phyloP scores from a whole-genome alignment of 1,284 basidiomycete genomes.

The Vanrija sp. region DNA sequence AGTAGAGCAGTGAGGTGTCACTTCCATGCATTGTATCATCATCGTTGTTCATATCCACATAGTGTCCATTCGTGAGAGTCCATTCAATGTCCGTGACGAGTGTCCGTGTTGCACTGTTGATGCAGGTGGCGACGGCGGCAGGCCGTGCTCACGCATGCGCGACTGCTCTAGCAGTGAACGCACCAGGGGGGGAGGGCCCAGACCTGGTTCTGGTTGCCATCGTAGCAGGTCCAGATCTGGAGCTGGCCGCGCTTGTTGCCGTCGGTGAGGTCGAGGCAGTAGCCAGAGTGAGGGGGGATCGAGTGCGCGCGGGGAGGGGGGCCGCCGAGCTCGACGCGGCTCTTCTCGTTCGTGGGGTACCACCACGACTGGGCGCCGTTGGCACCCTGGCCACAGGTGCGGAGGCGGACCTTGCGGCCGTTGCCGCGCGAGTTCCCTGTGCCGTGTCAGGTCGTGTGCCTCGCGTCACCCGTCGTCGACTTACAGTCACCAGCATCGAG shows the following conservation, averaged over 20 bases:
- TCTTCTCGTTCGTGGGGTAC: neutral
- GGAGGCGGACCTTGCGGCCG: constrained; percentile 2
- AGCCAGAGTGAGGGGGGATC: neutral
- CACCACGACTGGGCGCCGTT: constrained; percentile 9
- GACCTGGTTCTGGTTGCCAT: constrained; percentile 22
- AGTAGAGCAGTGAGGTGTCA: no score
- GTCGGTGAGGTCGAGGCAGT: constrained; percentile 25
- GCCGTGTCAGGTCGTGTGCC: neutral
- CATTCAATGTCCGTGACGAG: no score
- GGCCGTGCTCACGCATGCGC: neutral
- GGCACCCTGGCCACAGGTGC: neutral
- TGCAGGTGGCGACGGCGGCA: no score
- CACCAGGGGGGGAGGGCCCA: constrained; percentile 12
- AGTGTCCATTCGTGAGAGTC: no score
- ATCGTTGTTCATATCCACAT: no score
- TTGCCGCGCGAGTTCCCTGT: constrained; percentile 3
- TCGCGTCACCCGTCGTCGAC: neutral
- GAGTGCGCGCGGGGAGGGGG: constrained; percentile 2
- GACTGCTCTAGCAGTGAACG: constrained; percentile 4
- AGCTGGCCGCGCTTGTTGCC: constrained; percentile 7
- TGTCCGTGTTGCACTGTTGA: no score
- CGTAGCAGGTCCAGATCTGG: constrained; percentile 23
- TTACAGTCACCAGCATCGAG: constrained; percentile 11
- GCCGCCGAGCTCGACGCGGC: constrained; percentile 10
- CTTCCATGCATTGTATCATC: no score